Evolutionary conservation across 208 protist species (phyloP), one percentile per base, ranked within the genome.

Genomic region (Acanthamoeba triangularis): DNA sequence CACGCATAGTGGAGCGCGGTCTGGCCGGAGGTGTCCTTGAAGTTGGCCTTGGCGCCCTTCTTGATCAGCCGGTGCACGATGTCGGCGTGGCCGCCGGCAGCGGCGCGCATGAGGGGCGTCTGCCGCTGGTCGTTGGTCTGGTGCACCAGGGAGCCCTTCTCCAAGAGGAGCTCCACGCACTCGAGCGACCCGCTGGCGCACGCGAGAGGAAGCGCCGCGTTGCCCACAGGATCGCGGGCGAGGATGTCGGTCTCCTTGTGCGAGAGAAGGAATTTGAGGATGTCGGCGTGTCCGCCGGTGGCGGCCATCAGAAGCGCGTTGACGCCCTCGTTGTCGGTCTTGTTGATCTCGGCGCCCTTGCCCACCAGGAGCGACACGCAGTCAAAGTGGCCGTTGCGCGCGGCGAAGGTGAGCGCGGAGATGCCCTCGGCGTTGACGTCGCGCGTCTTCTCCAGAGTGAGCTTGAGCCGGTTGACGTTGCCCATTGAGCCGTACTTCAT

Each of bases 401-500:
- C 88, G 35, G 88, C 88, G 23, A 93, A 80, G 41, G 88, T 93
- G 33, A 93, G 88, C 1, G 88, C 88, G 10, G 88, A 69, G 56
- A 93, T 93, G 37, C 88, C 88, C 44, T 93, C 88, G 35, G 35
- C 30, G 88, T 93, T 78, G 65, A 93, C 65, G 37, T 93, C 88
- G 56, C 63, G 44, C 28, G 44, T 59, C n/a, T 47, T n/a, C 44
- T 67, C 88, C 28, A 93, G 54, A 10, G 88, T 59, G 41, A 78
- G 54, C 63, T 93, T 93, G 56, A 93, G 88, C 16, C 61, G 37
- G 65, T 76, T 76, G 54, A 93, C 49, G 63, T 93, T 93, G 54
- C 88, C 88, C 63, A 93, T 93, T 25, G 88, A 93, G 56, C 82
- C 82, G 56, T 90, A 90, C 56, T 90, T 90, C 56, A 67, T 90